phyloP scores from a whole-genome alignment of 352 stramenopile genomes.

The Elongisporangium anandrum region DNA sequence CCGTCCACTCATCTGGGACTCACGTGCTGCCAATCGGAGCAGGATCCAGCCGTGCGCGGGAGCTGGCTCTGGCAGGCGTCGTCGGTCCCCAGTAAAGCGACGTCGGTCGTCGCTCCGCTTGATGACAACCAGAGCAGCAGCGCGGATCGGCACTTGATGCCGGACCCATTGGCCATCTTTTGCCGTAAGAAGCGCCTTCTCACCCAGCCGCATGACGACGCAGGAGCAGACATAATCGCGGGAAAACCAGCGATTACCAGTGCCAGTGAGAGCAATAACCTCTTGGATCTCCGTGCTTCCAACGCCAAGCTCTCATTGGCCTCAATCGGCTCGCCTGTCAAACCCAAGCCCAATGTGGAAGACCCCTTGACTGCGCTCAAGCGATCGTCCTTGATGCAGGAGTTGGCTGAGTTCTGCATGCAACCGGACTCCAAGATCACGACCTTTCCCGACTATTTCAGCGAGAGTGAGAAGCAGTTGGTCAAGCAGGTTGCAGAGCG shows the following conservation, averaged over 20 bases:
- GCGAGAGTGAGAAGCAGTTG: constrained; percentile 43
- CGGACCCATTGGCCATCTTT: neutral
- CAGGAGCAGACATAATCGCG: neutral
- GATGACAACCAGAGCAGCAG: neutral
- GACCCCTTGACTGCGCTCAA: constrained; percentile 10
- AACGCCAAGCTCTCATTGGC: constrained; percentile 21
- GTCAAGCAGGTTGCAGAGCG: constrained; percentile 43
- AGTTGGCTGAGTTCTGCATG: constrained; percentile 52
- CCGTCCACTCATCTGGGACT: neutral
- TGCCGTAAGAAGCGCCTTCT: neutral
- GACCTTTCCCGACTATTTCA: constrained; percentile 70
- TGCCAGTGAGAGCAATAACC: constrained; percentile 15
- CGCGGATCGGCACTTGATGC: neutral
- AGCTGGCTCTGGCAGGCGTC: neutral
- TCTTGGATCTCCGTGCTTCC: constrained; percentile 23
- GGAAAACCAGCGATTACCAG: neutral
- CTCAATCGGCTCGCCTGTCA: constrained; percentile 9
- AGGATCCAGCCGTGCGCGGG: neutral
- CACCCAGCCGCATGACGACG: neutral
- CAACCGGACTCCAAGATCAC: constrained; percentile 44
- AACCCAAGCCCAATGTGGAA: neutral
- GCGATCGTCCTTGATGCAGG: constrained; percentile 42
- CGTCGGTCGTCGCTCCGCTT: neutral
- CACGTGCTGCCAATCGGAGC: neutral
- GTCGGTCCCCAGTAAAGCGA: neutral